Conservation (phyloP, 2,329 filamentous ascomycete species). For the Apiospora pterosperma region DNA sequence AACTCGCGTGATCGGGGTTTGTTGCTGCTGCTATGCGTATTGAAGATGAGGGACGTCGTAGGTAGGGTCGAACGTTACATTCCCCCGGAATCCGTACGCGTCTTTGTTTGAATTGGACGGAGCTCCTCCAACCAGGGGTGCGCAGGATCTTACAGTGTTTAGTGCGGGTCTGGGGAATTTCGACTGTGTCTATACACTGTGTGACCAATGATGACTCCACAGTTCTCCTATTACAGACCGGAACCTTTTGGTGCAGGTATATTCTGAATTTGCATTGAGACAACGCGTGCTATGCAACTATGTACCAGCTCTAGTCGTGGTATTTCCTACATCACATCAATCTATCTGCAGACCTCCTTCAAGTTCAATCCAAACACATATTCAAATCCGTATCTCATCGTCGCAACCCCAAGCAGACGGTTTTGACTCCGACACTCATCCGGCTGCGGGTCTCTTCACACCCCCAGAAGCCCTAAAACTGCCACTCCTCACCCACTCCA, state of each 20-base stretch:
- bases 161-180: rapidly evolving
- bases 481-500: conserved; percentile 65
- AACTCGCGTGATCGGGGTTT: not conserved
- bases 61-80: no score
- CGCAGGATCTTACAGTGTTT: not conserved
- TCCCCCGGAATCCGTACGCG: not conserved
- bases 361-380: not conserved
- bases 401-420: not conserved
- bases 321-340: not conserved
- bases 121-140: conserved; percentile 2
- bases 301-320: not conserved
- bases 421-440: not conserved
- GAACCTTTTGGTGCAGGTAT: not conserved
- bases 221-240: not conserved
- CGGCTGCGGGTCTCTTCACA: not conserved
- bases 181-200: not conserved
- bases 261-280: not conserved
- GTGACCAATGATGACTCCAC: not conserved
- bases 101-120: conserved; percentile 5
- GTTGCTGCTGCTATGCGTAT: not conserved
- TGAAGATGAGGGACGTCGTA: not conserved
- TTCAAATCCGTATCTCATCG: not conserved
- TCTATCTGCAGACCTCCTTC: not conserved
- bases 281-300: not conserved
- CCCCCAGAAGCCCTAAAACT: not conserved